Base-by-base conservation (phyloP, 352 stramenopile species). In the Globisporangium spiculum region DNA sequence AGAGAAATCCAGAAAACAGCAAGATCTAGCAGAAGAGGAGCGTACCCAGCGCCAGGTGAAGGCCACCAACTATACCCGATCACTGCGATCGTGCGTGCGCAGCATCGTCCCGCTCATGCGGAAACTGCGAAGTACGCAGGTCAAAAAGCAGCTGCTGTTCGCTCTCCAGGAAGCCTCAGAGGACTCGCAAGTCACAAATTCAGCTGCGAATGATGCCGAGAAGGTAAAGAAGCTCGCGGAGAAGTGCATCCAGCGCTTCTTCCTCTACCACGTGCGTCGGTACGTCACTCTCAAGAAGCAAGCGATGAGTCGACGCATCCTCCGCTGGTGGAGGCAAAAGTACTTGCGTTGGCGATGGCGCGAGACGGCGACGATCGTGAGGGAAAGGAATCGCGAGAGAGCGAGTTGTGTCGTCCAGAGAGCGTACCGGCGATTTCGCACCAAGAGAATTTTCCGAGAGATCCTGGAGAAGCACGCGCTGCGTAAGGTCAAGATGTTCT, bases 371-470 rank as follows among this genome's bases (percentile, higher is more conserved):
- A 46, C 56, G 38, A 16, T 10, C 7, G 52, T 63, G 32, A 60
- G 67, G 2, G 16, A 63, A 8, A 18, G 38, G 18, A 60, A 75
- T 32, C 74, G 75, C 5, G 60, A 73, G 12, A 14, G 50, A 7
- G 77, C 84, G 18, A 74, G 77, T n/a, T 62, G 65, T 2, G n/a
- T 44, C n/a, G 86, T 92, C 27, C 84, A 92, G 63, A 59, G 60
- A 5, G n/a, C 67, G 5, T 90, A 80, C 50, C 74, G 72, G 2
- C 53, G 66, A 3, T 77, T 66, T n/a, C 69, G 68, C 10, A 58
- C 68, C 16, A 79, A 77, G 58, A 63, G 60, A 4, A 64, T 30
- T 32, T 84, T 90, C 68, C 50, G 26, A 38, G 48, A 2, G 5
- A 36, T 79, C 16, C 67, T 78, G 1, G 76, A 89, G 27, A 80